phyloP scores from a whole-genome alignment of 2,329 filamentous ascomycete genomes.

The Drechslerella coelobrocha region DNA sequence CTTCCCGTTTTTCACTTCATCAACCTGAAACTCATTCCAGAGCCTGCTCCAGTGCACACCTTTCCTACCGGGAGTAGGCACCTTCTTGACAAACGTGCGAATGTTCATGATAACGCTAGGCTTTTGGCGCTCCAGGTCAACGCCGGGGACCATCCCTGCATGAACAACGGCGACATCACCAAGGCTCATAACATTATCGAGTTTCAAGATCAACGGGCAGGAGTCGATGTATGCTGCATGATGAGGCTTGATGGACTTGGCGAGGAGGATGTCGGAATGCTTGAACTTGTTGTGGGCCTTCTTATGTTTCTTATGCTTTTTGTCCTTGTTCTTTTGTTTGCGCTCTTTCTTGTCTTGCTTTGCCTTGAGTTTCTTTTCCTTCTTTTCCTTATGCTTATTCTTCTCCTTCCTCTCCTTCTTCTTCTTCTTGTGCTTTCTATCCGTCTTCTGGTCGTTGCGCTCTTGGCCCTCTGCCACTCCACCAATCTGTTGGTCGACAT shows the following conservation, averaged over 20 bases:
- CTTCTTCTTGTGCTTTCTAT: slow-evolving; percentile 28
- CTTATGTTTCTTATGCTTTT: slow-evolving; percentile 37
- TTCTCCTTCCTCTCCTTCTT: slow-evolving; percentile 23
- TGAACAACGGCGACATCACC: slow-evolving; percentile 79
- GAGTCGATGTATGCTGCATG: slow-evolving; percentile 73
- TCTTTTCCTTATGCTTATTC: neutral
- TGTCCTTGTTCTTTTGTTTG: slow-evolving; percentile 12
- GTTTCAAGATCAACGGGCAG: slow-evolving; percentile 78
- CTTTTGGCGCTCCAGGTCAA: slow-evolving; percentile 69
- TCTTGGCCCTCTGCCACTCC: slow-evolving; percentile 22
- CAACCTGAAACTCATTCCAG: slow-evolving; percentile 43
- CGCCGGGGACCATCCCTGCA: slow-evolving; percentile 79
- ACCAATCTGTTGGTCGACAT: slow-evolving; percentile 51
- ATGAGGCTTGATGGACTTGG: slow-evolving; percentile 65
- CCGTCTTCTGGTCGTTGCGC: slow-evolving; percentile 20
- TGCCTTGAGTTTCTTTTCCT: neutral
- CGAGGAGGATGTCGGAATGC: slow-evolving; percentile 62
- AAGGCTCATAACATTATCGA: slow-evolving; percentile 69
- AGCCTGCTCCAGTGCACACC: slow-evolving; percentile 73
- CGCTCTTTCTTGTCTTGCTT: slow-evolving; percentile 31
- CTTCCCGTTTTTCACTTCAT: neutral
- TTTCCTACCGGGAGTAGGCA: slow-evolving; percentile 63
- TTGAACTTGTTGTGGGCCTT: slow-evolving; percentile 56
- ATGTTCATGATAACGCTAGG: slow-evolving; percentile 90
- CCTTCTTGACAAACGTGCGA: slow-evolving; percentile 73